phyloP scores from a whole-genome alignment of 208 protist genomes.

The Novymonas esmeraldas region DNA sequence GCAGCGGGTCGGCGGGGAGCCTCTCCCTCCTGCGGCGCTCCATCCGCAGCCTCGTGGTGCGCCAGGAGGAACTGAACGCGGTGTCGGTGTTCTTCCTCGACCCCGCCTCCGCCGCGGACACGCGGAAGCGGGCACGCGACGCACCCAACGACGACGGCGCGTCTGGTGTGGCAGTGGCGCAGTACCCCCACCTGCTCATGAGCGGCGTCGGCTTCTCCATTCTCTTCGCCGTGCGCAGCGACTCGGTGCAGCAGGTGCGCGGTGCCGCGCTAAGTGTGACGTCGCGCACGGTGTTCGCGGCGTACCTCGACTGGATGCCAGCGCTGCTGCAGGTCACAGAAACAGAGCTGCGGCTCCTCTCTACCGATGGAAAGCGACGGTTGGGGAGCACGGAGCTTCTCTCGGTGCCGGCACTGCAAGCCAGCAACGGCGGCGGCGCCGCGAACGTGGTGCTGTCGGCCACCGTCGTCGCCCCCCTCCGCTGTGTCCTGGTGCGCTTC shows the following conservation, averaged over 20 bases:
- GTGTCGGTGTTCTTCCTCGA: conserved; percentile 78
- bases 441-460: conserved; percentile 22
- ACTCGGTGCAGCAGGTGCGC: conserved; percentile 76
- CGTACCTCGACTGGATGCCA: conserved; percentile 39
- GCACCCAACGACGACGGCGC: not conserved
- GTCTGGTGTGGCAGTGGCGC: not conserved
- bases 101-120: not conserved
- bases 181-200: conserved; percentile 62
- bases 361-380: conserved; percentile 56
- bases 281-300: conserved; percentile 65
- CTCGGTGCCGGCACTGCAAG: conserved; percentile 9
- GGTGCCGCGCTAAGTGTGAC: conserved; percentile 52
- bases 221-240: conserved; percentile 65
- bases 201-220: conserved; percentile 77
- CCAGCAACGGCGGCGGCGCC: not conserved
- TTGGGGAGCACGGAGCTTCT: conserved; percentile 18
- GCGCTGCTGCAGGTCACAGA: conserved; percentile 83
- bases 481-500: conserved; percentile 38
- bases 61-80: conserved; percentile 68
- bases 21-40: conserved; percentile 73
- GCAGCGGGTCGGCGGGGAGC: conserved; percentile 45
- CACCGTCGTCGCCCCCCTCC: conserved; percentile 16
- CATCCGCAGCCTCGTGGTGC: conserved; percentile 62
- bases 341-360: conserved; percentile 62
- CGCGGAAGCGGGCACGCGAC: conserved; percentile 38